phyloP scores from a whole-genome alignment of 2,329 filamentous ascomycete genomes.

The Arthrobotrys musiformis region DNA sequence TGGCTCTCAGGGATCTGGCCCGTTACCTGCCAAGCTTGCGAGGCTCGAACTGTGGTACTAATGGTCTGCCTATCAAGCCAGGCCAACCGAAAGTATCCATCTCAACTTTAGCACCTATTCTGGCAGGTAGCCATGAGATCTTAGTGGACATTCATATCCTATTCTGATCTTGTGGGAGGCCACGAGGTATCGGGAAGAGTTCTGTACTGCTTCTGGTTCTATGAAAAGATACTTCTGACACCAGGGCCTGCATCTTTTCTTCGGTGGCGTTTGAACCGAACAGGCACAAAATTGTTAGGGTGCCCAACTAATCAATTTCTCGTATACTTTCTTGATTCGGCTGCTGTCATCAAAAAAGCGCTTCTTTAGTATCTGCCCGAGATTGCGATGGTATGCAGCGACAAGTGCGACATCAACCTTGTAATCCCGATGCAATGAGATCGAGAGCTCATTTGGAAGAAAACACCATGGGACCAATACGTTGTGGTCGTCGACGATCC shows the following conservation, averaged over 20 bases:
- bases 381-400: conserved; percentile 29
- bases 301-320: conserved; percentile 49
- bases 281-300: conserved; percentile 41
- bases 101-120: conserved; percentile 53
- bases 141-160: conserved; percentile 10
- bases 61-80: conserved; percentile 36
- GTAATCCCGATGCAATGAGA: conserved; percentile 10
- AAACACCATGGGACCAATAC: too few relatives aligned
- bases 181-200: conserved; percentile 26
- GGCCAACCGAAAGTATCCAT: conserved; percentile 43
- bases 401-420: conserved; percentile 17
- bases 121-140: conserved; percentile 50
- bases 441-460: not conserved
- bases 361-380: conserved; percentile 1
- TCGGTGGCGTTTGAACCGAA: conserved; percentile 49
- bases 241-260: conserved; percentile 36
- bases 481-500: not conserved
- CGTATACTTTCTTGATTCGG: conserved; percentile 42
- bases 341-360: conserved; percentile 35
- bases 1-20: conserved; percentile 44
- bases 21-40: conserved; percentile 35
- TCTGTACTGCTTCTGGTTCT: conserved; percentile 24
- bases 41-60: conserved; percentile 37
- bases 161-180: conserved; percentile 15
- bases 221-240: conserved; percentile 53